Percentiles rank a stretch among this genome's conserved stretches.
phyloP scores from a whole-genome alignment of 331 rosid genomes.

The Malus hybrid region DNA sequence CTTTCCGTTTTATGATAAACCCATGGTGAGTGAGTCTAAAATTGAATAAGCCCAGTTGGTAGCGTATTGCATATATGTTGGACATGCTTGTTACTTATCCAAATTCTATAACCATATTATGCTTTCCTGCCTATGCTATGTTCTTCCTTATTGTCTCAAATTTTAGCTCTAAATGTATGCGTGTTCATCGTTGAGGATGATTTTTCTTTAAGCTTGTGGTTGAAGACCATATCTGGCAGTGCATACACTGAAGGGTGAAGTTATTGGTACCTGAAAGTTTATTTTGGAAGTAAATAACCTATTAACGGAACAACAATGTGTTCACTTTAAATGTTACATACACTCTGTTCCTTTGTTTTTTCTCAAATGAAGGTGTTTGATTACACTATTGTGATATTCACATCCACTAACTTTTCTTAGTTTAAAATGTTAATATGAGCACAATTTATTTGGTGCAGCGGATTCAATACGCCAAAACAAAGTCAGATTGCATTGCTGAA shows the following conservation, averaged over 20 bases:
- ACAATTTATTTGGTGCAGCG: slow-evolving; percentile 47
- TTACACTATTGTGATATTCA: background rate
- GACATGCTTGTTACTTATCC: slow-evolving; percentile 3
- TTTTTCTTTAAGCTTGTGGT: background rate
- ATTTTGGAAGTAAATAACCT: background rate
- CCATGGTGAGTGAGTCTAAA: slow-evolving; percentile 56
- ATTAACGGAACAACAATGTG: background rate
- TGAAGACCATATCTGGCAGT: background rate
- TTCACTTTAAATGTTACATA: background rate
- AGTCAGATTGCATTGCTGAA: slow-evolving; percentile 95
- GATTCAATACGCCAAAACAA: slow-evolving; percentile 86
- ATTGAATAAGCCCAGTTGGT: background rate
- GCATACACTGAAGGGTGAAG: background rate
- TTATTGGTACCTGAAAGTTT: background rate
- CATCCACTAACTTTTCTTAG: background rate
- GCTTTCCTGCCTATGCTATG: background rate
- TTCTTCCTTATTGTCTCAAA: background rate
- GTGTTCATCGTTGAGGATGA: background rate
- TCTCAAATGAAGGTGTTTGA: background rate
- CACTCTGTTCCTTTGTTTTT: background rate
- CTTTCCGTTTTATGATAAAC: slow-evolving; percentile 94
- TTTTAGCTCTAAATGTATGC: background rate
- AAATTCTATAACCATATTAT: background rate
- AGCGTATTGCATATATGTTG: background rate
- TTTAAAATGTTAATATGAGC: background rate